Evolutionary conservation across 1,284 basidiomycete species (phyloP).

Genomic region (Ceratobasidium sp.): DNA sequence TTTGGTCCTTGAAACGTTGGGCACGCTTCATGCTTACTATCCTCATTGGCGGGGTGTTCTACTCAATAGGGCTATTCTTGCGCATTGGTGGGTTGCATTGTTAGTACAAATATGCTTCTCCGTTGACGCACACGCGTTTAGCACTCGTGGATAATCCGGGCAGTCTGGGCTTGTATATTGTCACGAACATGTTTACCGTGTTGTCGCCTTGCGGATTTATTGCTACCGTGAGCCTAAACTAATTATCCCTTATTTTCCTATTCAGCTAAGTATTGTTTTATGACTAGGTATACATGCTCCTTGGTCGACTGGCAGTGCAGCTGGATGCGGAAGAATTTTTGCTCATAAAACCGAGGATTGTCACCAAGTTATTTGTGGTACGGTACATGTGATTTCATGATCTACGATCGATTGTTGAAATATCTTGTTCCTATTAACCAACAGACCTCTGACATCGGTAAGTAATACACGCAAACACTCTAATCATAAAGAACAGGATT

Average conservation of each 20-base stretch:
- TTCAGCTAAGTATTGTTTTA: background rate
- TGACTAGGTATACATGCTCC: slow-evolving; percentile 10
- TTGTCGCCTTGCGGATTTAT: slow-evolving; percentile 22
- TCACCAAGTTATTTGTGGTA: slow-evolving; percentile 6
- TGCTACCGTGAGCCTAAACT: background rate
- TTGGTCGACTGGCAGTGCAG: background rate
- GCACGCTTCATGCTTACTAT: slow-evolving; percentile 7
- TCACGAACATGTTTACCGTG: slow-evolving; percentile 14
- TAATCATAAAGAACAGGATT: background rate
- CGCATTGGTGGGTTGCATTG: no score
- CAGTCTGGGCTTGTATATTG: slow-evolving; percentile 12
- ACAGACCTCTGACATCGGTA: slow-evolving; percentile 14
- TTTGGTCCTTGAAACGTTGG: no score
- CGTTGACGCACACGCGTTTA: background rate
- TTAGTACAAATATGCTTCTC: no score
- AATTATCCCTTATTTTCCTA: background rate
- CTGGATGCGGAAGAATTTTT: slow-evolving; percentile 18
- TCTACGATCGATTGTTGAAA: background rate
- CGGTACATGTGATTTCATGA: background rate
- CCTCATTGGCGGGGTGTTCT: no score
- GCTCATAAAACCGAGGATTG: background rate
- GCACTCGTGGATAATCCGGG: background rate
- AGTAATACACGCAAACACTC: background rate
- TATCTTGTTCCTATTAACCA: background rate
- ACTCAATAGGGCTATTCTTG: no score